These are phyloP conservation scores for Lasiosphaeria hispida DNA, from an alignment of 495 filamentous ascomycete genomes.

Conservation along the genomic window DNA sequence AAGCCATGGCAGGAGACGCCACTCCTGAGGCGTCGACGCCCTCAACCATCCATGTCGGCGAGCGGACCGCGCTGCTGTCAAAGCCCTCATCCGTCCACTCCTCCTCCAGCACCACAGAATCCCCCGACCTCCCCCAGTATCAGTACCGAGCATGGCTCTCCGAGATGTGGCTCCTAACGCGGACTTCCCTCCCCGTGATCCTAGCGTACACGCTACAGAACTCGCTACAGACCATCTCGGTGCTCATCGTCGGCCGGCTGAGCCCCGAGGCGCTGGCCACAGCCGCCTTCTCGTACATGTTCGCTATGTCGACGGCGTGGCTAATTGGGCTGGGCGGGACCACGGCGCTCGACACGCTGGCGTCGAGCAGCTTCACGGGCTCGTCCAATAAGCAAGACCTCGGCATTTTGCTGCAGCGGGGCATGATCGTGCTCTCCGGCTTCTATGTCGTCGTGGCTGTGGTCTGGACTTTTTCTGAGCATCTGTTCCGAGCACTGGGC, in stretches of 20 bases:
- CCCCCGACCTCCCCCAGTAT: conserved; percentile 8
- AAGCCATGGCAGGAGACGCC: conserved; percentile 6
- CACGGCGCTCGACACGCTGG: conserved; percentile 85
- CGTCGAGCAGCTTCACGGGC: conserved; percentile 82
- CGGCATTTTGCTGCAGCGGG: conserved; percentile 77
- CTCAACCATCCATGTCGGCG: conserved; percentile 26
- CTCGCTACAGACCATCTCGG: conserved; percentile 80
- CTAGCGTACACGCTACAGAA: conserved; percentile 88
- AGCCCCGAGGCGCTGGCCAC: conserved; percentile 80
- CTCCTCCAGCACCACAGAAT: conserved; percentile 2
- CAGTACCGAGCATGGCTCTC: conserved; percentile 36
- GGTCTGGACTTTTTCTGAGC: conserved; percentile 76
- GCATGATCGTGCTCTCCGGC: conserved; percentile 67
- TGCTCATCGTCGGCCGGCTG: conserved; percentile 74
- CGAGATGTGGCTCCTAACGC: conserved; percentile 69
- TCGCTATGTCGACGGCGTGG: conserved; percentile 89
- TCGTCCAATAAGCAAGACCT: conserved; percentile 79
- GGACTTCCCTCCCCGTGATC: conserved; percentile 75
- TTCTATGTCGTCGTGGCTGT: conserved; percentile 77
- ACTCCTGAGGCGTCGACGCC: not conserved
- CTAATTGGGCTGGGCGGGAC: conserved; percentile 89
- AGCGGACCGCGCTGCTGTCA: conserved; percentile 49
- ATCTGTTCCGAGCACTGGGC: conserved; percentile 71
- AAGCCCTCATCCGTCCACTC: conserved; percentile 30
- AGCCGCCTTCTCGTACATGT: conserved; percentile 88